phyloP scores from a whole-genome alignment of 345 rosid genomes.

The Salix caprea region DNA sequence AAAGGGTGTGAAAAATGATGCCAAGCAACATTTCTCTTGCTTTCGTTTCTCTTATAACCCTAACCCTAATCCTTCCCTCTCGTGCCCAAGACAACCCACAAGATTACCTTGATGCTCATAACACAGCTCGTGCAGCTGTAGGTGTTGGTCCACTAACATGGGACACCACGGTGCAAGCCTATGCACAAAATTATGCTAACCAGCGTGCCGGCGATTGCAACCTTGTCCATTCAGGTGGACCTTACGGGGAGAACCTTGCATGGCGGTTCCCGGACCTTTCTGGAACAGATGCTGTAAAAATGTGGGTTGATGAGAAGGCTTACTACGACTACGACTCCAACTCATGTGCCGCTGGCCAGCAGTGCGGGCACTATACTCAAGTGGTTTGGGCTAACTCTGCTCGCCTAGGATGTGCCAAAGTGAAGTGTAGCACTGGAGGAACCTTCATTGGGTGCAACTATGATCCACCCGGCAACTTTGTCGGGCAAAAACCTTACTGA shows the following conservation, averaged over 20 bases:
- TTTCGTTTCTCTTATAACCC: background rate
- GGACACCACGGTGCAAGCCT: constrained; percentile 10
- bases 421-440: constrained; percentile 22
- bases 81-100: constrained; percentile 16
- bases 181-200: constrained; percentile 10
- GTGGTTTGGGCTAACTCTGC: constrained; percentile 25
- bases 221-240: constrained; percentile 13
- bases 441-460: constrained; percentile 30
- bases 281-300: constrained; percentile 5
- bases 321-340: constrained; percentile 17
- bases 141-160: constrained; percentile 5
- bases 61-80: constrained; percentile 5
- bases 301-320: constrained; percentile 17
- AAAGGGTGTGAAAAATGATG: background rate
- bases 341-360: constrained; percentile 1
- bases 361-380: constrained; percentile 36
- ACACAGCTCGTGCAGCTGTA: constrained; percentile 11
- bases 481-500: constrained; percentile 16
- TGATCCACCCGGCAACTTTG: constrained; percentile 23
- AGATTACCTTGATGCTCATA: constrained; percentile 20
- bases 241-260: constrained; percentile 18
- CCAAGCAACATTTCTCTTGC: background rate
- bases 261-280: constrained; percentile 8
- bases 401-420: constrained; percentile 24
- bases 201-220: background rate